Base-by-base conservation (phyloP, 495 filamentous ascomycete genomes). In the Evernia prunastri region DNA sequence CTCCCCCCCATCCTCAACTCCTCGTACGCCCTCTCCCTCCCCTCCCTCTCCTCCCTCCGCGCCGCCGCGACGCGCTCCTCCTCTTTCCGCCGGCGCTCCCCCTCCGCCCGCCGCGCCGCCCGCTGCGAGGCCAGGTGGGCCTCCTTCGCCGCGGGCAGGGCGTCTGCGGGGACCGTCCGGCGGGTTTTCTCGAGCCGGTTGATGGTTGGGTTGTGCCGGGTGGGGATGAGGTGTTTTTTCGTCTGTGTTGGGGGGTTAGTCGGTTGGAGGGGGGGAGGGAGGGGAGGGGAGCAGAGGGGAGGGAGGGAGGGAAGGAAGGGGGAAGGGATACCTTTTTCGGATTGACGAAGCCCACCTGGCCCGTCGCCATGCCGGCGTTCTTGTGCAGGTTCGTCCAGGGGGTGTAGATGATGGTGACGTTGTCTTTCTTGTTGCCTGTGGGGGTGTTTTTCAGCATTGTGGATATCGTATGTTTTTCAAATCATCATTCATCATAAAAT, bases 331-430 rank as follows among this genome's bases (percentile, higher is more conserved):
- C 77, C 71, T 81, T 88, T 71, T 87, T 87, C n/a, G 79, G 82
- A 75, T 97, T 92, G 70, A 96, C 91, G 78, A 97, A 98, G 49
- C 89, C 87, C 58, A 98, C 94, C 74, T 98, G 94, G 29, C 94
- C 94, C 5, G 86, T 87, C 6, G 91, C 92, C 94, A 98, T 98
- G 70, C 85, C 88, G n/a, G 92, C 92, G 68, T 94, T 90, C 72
- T 97, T 98, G 74, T 89, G 87, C 9, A 98, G 86, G 72, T 98
- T 98, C 47, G 90, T 89, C 95, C 95, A 97, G 25, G 94, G 95
- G 4, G 94, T 98, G 76, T 97, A 98, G 68, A 98, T 92, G 62
- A 98, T 77, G 20, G 89, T 95, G 65, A 97, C 81, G 75, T 97
- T 97, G 70, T 97, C 94, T 77, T 97, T 97, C 77, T 98, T 98